phyloP scores from a whole-genome alignment of 2,329 filamentous ascomycete genomes.

The Amauroascus niger region DNA sequence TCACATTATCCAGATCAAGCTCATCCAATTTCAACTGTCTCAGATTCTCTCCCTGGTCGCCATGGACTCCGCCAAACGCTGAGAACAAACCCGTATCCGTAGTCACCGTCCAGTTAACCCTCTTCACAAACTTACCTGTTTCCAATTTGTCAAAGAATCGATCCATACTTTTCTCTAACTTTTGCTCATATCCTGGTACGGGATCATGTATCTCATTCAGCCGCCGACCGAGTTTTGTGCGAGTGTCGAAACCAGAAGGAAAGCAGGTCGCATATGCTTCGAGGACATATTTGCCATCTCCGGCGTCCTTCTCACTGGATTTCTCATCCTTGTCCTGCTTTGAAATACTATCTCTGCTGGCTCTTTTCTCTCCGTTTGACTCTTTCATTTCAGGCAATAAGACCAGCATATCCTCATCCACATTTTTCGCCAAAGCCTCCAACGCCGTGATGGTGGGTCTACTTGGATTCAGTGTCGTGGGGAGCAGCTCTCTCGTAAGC shows the following conservation, averaged over 20 bases:
- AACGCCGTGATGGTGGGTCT: conserved; percentile 36
- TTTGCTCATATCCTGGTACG: conserved; percentile 49
- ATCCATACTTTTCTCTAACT: conserved; percentile 52
- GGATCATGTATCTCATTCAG: conserved; percentile 50
- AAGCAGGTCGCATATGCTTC: conserved; percentile 49
- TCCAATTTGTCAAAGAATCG: conserved; percentile 49
- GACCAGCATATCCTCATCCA: conserved; percentile 54
- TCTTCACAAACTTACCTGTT: conserved; percentile 45
- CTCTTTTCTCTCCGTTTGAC: not conserved
- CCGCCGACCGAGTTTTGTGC: conserved; percentile 44
- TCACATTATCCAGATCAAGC: conserved; percentile 39
- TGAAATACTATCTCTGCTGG: not conserved
- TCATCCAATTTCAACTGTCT: conserved; percentile 26
- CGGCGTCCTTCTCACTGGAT: not conserved
- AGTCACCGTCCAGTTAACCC: conserved; percentile 44
- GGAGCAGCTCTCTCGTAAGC: conserved; percentile 37
- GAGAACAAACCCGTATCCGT: conserved; percentile 34
- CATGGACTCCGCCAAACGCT: conserved; percentile 32
- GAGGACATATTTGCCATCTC: conserved; percentile 42
- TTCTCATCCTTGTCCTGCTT: not conserved
- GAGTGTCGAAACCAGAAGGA: conserved; percentile 50
- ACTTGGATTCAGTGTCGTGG: conserved; percentile 27
- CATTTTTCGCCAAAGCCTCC: conserved; percentile 40
- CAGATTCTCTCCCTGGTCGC: conserved; percentile 20
- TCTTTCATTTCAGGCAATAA: conserved; percentile 39